Evolutionary conservation across 2,329 filamentous ascomycete species (phyloP).

Genomic region (Elsinoe perseae): DNA sequence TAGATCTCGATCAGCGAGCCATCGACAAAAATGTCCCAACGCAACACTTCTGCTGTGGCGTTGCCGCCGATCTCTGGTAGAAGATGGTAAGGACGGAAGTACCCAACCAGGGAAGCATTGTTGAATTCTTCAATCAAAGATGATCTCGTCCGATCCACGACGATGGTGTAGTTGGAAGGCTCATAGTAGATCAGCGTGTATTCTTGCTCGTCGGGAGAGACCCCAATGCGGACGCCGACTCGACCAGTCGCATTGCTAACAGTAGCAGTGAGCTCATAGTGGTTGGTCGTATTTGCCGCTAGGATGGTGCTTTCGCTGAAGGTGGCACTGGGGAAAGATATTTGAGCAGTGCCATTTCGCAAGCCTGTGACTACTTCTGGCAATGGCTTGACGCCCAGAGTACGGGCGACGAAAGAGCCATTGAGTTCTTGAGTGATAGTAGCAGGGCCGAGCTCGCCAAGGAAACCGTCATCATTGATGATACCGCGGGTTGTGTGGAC

Average conservation of each 20-base stretch:
- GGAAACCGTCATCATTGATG: slow-evolving; percentile 29
- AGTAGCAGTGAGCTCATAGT: slow-evolving; percentile 31
- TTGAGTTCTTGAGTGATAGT: slow-evolving; percentile 27
- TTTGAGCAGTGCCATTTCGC: slow-evolving; percentile 26
- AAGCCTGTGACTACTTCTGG: slow-evolving; percentile 38
- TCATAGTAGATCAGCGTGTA: slow-evolving; percentile 40
- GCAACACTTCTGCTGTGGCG: slow-evolving; percentile 32
- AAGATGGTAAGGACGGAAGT: slow-evolving; percentile 40
- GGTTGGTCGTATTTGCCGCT: slow-evolving; percentile 13
- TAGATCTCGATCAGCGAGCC: slow-evolving; percentile 42
- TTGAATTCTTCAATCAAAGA: slow-evolving; percentile 36
- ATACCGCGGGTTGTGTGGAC: slow-evolving; percentile 37
- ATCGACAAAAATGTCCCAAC: slow-evolving; percentile 41
- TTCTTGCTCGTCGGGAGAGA: slow-evolving; percentile 38
- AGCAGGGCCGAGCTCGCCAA: slow-evolving; percentile 31
- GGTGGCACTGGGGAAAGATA: slow-evolving; percentile 22
- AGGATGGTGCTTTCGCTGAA: slow-evolving; percentile 26
- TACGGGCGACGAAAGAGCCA: slow-evolving; percentile 36
- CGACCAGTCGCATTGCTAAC: slow-evolving; percentile 33
- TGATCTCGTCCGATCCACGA: slow-evolving; percentile 38
- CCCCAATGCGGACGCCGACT: slow-evolving; percentile 37
- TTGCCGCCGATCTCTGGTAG: slow-evolving; percentile 21
- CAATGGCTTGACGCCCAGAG: slow-evolving; percentile 38
- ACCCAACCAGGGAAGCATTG: slow-evolving; percentile 39
- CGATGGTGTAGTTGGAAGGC: slow-evolving; percentile 40